A percentile compares a stretch with the other conserved stretches of the same genome.
phyloP scores from a whole-genome alignment of 192 early-diverging fungal genomes.

The Coemansia sp. region DNA sequence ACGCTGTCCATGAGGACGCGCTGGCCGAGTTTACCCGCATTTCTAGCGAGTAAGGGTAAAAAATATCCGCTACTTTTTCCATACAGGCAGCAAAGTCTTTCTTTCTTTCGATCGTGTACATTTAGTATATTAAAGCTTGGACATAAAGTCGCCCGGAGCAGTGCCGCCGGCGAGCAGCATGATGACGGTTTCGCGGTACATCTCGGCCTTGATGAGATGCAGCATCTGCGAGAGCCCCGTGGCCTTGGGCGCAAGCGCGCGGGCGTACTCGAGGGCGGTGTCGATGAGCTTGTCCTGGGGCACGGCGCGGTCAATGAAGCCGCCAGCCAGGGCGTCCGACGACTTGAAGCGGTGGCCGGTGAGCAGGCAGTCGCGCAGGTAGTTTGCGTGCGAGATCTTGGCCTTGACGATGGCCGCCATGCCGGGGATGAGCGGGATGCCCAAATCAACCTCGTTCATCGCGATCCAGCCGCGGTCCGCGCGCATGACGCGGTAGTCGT shows the following conservation, averaged over 20 bases:
- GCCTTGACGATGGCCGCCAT: constrained; percentile 67
- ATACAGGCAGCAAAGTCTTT: too few relatives aligned
- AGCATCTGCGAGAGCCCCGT: constrained; percentile 54
- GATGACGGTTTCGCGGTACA: constrained; percentile 58
- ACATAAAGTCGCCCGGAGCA: constrained; percentile 31
- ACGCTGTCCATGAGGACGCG: constrained; percentile 30
- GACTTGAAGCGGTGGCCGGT: constrained; percentile 60
- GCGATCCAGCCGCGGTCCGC: constrained; percentile 71
- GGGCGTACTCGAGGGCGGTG: constrained; percentile 57
- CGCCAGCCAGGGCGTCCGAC: constrained; percentile 57
- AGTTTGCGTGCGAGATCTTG: constrained; percentile 56
- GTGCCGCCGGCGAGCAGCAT: constrained; percentile 34
- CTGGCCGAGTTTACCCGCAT: constrained; percentile 27
- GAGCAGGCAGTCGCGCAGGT: constrained; percentile 64
- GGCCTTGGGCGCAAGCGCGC: constrained; percentile 56
- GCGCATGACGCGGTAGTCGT: constrained; percentile 74
- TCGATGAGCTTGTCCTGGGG: constrained; percentile 51
- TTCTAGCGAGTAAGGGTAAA: too few relatives aligned
- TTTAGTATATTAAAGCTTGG: constrained; percentile 34
- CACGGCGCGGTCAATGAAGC: constrained; percentile 61
- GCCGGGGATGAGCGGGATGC: constrained; percentile 62
- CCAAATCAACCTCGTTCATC: constrained; percentile 78
- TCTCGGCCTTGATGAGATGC: constrained; percentile 64
- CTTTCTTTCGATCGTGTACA: too few relatives aligned
- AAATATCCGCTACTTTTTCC: too few relatives aligned